Percentiles rank a stretch among this genome's conserved stretches.
Conservation (phyloP, 331 rosid species). For the Rosa hybrid region DNA sequence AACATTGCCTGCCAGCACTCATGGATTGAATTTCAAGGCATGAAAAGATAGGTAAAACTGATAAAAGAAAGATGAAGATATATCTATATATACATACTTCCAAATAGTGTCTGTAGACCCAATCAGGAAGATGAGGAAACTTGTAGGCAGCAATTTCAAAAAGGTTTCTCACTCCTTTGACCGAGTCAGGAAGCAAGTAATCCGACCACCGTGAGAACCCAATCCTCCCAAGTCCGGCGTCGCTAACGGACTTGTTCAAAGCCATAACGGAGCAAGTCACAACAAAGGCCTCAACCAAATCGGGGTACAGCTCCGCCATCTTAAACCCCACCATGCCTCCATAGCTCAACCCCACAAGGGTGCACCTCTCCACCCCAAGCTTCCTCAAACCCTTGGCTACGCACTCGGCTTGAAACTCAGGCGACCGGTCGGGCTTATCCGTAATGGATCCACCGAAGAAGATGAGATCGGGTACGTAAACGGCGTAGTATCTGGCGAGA, state of each 20-base stretch:
- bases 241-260: conserved; percentile 27
- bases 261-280: conserved; percentile 36
- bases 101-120: conserved; percentile 21
- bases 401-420: conserved; percentile 46
- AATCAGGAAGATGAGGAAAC: conserved; percentile 22
- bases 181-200: conserved; percentile 36
- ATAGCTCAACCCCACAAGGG: conserved; percentile 39
- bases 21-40: no score
- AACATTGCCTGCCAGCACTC: conserved; percentile 33
- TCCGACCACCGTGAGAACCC: conserved; percentile 40
- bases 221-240: conserved; percentile 25
- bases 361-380: conserved; percentile 43
- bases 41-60: no score
- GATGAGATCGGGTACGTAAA: conserved; percentile 43
- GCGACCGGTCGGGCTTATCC: conserved; percentile 32
- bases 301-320: conserved; percentile 38
- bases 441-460: conserved; percentile 44
- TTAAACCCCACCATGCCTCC: conserved; percentile 53
- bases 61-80: no score
- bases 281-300: conserved; percentile 42
- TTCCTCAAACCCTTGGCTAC: conserved; percentile 35
- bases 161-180: conserved; percentile 18
- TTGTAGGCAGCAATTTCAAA: conserved; percentile 25
- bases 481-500: conserved; percentile 26
- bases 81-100: conserved; percentile 16